Percentiles rank a stretch among this genome's conserved stretches.
Evolutionary conservation across 2,329 filamentous ascomycete species (phyloP).

Genomic region (Acrocalymma vagum): DNA sequence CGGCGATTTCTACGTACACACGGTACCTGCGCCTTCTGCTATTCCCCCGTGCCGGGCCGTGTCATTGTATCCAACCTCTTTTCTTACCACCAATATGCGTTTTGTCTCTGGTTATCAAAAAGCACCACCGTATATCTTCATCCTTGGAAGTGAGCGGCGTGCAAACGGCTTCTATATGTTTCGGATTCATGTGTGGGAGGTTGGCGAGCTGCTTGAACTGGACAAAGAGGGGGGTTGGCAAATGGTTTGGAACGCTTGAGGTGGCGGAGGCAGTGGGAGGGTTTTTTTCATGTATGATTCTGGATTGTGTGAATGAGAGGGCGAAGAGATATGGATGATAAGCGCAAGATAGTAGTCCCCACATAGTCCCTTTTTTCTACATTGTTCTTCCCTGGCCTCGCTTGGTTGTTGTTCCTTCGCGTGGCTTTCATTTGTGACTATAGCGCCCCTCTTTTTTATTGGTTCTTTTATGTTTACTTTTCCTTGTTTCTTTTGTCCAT

Average conservation of each 20-base stretch:
- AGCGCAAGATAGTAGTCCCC: background rate
- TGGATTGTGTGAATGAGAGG: background rate
- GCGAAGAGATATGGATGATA: background rate
- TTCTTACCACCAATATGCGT: constrained; percentile 14
- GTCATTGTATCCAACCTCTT: constrained; percentile 11
- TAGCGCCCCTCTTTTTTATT: too few species aligned
- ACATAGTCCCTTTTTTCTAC: background rate
- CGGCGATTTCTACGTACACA: constrained; percentile 37
- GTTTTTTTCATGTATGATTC: constrained; percentile 11
- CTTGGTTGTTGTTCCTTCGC: too few species aligned
- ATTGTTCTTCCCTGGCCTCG: too few species aligned
- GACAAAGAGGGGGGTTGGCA: constrained; percentile 3
- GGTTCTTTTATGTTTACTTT: too few species aligned
- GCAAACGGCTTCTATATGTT: constrained; percentile 30
- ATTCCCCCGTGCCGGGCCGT: constrained; percentile 8
- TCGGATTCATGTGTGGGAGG: constrained; percentile 23
- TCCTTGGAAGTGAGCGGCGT: constrained; percentile 8
- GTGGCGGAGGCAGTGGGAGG: background rate
- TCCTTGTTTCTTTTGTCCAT: too few species aligned
- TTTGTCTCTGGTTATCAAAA: constrained; percentile 26
- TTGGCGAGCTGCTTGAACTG: too few species aligned
- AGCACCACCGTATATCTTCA: constrained; percentile 21
- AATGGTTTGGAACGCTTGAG: constrained; percentile 1
- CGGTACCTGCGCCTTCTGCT: constrained; percentile 21
- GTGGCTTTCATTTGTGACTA: too few species aligned